phyloP scores from a whole-genome alignment of 108 stramenopile genomes.

The Cyclostephanos invisitatus region DNA sequence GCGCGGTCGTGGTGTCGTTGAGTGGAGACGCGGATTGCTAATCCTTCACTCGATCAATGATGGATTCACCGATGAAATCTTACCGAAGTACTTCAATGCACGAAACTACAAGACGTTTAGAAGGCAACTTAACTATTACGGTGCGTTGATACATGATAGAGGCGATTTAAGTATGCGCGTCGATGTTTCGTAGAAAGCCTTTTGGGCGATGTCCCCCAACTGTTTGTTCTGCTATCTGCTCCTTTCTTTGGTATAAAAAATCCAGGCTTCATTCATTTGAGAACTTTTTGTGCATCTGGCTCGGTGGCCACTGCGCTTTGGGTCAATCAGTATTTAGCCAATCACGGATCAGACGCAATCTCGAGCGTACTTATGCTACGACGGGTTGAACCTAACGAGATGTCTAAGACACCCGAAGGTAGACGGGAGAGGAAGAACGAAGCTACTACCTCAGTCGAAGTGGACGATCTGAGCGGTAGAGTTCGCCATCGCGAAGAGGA shows the following conservation, averaged over 20 bases:
- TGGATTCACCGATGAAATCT: conserved; percentile 73
- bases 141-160: not conserved
- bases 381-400: conserved; percentile 77
- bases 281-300: conserved; percentile 69
- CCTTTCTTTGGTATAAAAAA: conserved; percentile 29
- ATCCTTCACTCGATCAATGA: conserved; percentile 82
- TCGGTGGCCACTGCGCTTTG: conserved; percentile 67
- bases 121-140: conserved; percentile 70
- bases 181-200: not conserved
- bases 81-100: conserved; percentile 93
- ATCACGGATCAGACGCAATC: conserved; percentile 52
- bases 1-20: conserved; percentile 68
- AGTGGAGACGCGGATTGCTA: conserved; percentile 85
- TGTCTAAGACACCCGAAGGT: conserved; percentile 77
- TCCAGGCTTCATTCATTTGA: conserved; percentile 89
- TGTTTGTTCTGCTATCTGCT: not conserved
- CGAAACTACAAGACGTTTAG: conserved; percentile 94
- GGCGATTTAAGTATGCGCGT: not conserved
- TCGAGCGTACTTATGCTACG: conserved; percentile 71
- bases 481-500: conserved; percentile 7
- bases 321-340: conserved; percentile 81
- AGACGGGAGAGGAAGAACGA: conserved; percentile 74
- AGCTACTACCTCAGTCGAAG: conserved; percentile 72
- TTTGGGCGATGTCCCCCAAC: not conserved
- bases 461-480: conserved; percentile 56